phyloP scores from a whole-genome alignment of 176 grass and related monocot species.

The Oryza coarctata region DNA sequence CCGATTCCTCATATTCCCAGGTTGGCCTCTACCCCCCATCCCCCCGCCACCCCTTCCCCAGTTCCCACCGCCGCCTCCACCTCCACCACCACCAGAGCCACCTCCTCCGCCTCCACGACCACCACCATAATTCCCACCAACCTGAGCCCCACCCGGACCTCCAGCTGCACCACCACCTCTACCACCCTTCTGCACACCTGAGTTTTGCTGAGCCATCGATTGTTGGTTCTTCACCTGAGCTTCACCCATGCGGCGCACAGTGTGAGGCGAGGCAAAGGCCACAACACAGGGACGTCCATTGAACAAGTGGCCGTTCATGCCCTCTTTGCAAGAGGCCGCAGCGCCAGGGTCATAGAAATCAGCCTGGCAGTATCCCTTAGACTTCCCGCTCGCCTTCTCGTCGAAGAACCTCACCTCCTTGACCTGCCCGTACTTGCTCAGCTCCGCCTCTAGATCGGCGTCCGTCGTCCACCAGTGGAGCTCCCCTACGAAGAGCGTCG shows the following conservation, averaged over 20 bases:
- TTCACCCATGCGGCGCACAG: conserved; percentile 72
- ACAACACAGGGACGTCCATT: conserved; percentile 70
- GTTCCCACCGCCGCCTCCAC: conserved; percentile 44
- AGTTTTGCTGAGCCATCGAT: conserved; percentile 36
- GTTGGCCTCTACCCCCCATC: conserved; percentile 54
- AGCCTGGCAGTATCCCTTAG: conserved; percentile 74
- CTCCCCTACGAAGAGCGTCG: conserved; percentile 74
- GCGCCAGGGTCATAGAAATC: conserved; percentile 62
- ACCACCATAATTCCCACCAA: conserved; percentile 44
- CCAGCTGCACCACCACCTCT: conserved; percentile 32
- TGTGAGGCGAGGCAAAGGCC: conserved; percentile 57
- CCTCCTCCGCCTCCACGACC: conserved; percentile 39
- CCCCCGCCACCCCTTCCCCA: conserved; percentile 58
- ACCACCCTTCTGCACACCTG: conserved; percentile 52
- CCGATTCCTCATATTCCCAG: conserved; percentile 53
- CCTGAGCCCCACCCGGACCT: conserved; percentile 22
- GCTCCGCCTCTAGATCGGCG: conserved; percentile 61
- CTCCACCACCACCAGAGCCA: conserved; percentile 6
- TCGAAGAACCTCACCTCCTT: conserved; percentile 82
- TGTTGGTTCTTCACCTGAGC: conserved; percentile 69
- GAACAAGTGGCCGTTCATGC: conserved; percentile 73
- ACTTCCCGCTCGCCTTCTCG: conserved; percentile 78
- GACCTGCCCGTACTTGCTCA: conserved; percentile 66
- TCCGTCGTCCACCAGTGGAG: conserved; percentile 92
- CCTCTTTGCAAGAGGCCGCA: conserved; percentile 57